Conservation (phyloP, 2,329 filamentous ascomycete genomes). For the Aspergillus sp. region DNA sequence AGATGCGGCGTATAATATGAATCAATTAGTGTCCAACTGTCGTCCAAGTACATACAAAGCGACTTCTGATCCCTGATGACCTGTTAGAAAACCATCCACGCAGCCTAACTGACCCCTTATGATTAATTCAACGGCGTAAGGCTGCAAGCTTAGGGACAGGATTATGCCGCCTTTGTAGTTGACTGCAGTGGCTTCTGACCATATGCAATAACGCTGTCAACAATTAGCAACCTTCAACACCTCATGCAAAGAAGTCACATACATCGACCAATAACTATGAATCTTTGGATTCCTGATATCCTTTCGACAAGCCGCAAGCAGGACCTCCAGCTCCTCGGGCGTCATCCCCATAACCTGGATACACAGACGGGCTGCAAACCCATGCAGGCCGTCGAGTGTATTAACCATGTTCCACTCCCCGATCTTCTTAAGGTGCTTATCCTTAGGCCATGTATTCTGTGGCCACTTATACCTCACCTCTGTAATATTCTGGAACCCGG, state of each 20-base stretch:
- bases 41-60: no score
- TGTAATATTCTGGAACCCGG: constrained; percentile 27
- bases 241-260: neutral
- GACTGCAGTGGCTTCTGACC: neutral
- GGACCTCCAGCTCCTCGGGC: neutral
- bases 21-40: no score
- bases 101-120: no score
- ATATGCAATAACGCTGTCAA: neutral
- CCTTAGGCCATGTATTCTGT: constrained; percentile 31
- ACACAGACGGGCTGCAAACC: neutral
- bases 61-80: no score
- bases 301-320: neutral
- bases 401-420: constrained; percentile 16
- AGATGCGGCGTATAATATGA: neutral
- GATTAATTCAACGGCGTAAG: no score
- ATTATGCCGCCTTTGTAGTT: neutral
- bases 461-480: constrained; percentile 23
- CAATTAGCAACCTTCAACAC: neutral
- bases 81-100: no score
- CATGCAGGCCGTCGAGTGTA: constrained; percentile 2
- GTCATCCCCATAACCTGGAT: constrained; percentile 7
- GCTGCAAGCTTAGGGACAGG: no score
- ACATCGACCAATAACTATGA: constrained; percentile 8
- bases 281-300: neutral
- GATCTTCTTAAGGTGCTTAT: constrained; percentile 26